Evolutionary conservation across 805 yeast species (phyloP).

Genomic region (Clavispora asparagi): DNA sequence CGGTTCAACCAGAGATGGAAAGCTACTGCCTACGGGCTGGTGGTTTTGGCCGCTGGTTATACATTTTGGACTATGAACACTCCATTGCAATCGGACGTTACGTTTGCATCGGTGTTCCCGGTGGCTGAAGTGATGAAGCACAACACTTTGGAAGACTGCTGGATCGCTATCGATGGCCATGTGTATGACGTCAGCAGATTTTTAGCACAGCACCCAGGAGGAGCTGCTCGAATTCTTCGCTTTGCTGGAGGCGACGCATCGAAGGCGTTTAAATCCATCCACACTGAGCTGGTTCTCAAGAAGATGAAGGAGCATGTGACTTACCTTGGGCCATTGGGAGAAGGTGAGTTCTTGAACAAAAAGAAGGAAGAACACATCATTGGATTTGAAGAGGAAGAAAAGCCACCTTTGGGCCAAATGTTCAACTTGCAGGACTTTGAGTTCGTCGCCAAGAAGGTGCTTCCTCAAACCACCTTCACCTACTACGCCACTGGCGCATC

Average conservation of each 20-base stretch:
- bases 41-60: neutral
- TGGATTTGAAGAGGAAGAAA: neutral
- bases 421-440: slow-evolving; percentile 6
- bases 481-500: slow-evolving; percentile 3
- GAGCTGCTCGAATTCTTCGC: slow-evolving; percentile 1
- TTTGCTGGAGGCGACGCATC: slow-evolving; percentile 4
- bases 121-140: slow-evolving; percentile 3
- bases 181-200: slow-evolving; percentile 4
- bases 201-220: slow-evolving; percentile 2
- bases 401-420: slow-evolving; percentile 2
- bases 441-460: slow-evolving; percentile 3
- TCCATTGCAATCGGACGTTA: slow-evolving; percentile 1
- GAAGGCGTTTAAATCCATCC: neutral
- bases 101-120: neutral
- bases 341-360: slow-evolving; percentile 1
- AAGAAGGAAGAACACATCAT: neutral
- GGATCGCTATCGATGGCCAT: slow-evolving; percentile 4
- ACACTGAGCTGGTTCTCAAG: slow-evolving; percentile 2
- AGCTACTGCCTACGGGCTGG: neutral
- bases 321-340: slow-evolving; percentile 3
- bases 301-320: slow-evolving; percentile 1
- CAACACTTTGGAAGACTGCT: slow-evolving; percentile 2
- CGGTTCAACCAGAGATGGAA: neutral
- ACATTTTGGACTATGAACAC: neutral
- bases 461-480: slow-evolving; percentile 2